Conservation (phyloP, 306 rosid genomes). For the Citrullus amarus region DNA sequence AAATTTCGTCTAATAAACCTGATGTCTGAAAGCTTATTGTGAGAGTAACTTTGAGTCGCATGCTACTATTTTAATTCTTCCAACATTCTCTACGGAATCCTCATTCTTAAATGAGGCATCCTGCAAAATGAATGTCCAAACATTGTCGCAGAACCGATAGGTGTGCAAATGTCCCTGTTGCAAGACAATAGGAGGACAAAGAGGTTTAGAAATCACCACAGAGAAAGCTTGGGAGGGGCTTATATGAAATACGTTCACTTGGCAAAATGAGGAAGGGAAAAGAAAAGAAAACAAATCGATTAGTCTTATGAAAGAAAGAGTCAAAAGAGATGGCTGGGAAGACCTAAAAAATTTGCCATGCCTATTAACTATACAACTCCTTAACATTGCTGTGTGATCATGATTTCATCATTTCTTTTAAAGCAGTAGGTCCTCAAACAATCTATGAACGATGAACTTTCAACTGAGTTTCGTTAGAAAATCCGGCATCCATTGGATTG, state of each 20-base stretch:
- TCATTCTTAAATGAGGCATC: constrained; percentile 54
- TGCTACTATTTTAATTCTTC: constrained; percentile 80
- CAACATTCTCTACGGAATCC: constrained; percentile 50
- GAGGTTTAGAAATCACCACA: background rate
- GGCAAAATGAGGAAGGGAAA: background rate
- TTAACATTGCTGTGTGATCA: background rate
- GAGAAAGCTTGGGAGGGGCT: no score
- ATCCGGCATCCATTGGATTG: background rate
- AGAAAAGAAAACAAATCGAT: background rate
- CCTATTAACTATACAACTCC: background rate
- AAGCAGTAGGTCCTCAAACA: background rate
- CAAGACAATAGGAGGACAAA: background rate
- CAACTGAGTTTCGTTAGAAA: background rate
- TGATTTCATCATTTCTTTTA: background rate
- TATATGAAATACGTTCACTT: background rate
- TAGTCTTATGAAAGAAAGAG: background rate
- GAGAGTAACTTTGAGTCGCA: constrained; percentile 89
- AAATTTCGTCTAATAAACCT: background rate
- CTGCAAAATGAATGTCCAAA: constrained; percentile 93
- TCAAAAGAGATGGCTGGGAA: background rate
- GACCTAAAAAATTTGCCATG: background rate
- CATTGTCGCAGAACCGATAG: constrained; percentile 90
- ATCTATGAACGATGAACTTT: background rate
- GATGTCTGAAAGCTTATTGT: constrained; percentile 24
- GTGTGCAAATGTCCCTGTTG: constrained; percentile 95